phyloP scores from a whole-genome alignment of 2,329 filamentous ascomycete genomes.

The Sclerotinia glacialis region DNA sequence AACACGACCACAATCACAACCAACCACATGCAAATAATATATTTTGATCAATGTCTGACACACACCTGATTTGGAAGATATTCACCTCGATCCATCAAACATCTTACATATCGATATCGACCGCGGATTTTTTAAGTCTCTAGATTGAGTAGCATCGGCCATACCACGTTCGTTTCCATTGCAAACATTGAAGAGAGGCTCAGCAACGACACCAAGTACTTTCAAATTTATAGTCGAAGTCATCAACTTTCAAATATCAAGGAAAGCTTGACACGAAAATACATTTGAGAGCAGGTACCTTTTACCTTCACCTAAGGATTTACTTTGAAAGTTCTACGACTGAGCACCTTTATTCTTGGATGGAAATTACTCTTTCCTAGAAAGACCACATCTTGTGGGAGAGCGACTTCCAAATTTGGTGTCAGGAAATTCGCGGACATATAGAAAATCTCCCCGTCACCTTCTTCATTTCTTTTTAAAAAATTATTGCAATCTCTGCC shows the following conservation, averaged over 20 bases:
- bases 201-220: background rate
- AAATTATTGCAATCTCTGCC: background rate
- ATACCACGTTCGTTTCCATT: background rate
- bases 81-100: background rate
- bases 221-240: background rate
- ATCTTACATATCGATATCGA: background rate
- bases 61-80: background rate
- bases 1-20: no score
- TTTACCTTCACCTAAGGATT: background rate
- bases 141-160: background rate
- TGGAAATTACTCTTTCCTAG: background rate
- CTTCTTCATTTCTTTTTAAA: background rate
- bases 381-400: background rate
- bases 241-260: background rate
- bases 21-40: slow-evolving; percentile 14
- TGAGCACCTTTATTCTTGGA: background rate
- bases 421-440: background rate
- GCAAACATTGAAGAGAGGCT: background rate
- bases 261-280: background rate
- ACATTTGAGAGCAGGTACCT: background rate
- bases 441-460: background rate
- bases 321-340: background rate
- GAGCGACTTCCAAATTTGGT: slow-evolving; percentile 12
- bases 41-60: slow-evolving; percentile 3
- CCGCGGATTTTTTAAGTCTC: background rate